These are phyloP conservation scores for Pseudogymnoascus sp. DNA, from an alignment of 2,329 filamentous ascomycete species.

Conservation along the genomic window DNA sequence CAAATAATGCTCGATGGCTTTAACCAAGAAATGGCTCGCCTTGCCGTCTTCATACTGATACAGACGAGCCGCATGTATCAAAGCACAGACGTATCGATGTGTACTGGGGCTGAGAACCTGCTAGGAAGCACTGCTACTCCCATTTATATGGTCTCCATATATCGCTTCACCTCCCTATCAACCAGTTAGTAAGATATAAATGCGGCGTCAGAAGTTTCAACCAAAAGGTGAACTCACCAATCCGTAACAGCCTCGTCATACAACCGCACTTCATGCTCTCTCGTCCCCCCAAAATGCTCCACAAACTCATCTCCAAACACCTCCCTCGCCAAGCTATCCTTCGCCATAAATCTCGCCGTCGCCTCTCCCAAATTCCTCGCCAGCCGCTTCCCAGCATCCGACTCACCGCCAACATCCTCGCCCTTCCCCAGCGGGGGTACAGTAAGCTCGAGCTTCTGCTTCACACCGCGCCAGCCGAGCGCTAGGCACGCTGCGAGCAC, in stretches of 20 bases:
- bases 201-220: not conserved
- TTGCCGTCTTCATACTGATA: not conserved
- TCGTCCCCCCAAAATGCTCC: constrained; percentile 86
- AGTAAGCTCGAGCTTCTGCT: constrained; percentile 81
- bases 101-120: not conserved
- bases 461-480: constrained; percentile 82
- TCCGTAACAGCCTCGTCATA: constrained; percentile 98
- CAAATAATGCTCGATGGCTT: not conserved
- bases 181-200: not conserved
- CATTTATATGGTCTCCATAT: constrained; percentile 1
- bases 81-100: not conserved
- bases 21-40: not conserved
- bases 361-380: constrained; percentile 84
- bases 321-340: constrained; percentile 81
- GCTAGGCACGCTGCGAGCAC: constrained; percentile 82
- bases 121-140: not conserved
- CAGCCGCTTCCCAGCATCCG: constrained; percentile 67
- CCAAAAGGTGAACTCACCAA: constrained; percentile 57
- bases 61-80: not conserved
- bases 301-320: constrained; percentile 94
- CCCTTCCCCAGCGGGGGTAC: constrained; percentile 79
- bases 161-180: not conserved
- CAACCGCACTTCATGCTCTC: constrained; percentile 80
- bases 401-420: constrained; percentile 66
- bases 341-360: constrained; percentile 66